These are phyloP conservation scores for Bonnemaisonia californica DNA, from an alignment of 31 red algal genomes.

Conservation along the genomic window DNA sequence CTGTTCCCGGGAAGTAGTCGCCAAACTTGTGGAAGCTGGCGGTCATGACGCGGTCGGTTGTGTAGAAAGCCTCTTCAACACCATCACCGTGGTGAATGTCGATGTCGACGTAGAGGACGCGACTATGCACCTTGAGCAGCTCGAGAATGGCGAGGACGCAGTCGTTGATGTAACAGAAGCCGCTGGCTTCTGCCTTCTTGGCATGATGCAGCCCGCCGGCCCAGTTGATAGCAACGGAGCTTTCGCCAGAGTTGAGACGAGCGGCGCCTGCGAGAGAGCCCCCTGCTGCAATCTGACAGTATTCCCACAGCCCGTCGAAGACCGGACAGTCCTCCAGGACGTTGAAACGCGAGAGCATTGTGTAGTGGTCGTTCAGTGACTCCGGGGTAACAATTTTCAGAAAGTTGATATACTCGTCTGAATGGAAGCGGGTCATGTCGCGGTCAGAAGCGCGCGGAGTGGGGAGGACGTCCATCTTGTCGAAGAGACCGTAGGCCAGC, in stretches of 20 bases:
- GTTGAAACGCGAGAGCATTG: constrained; percentile 70
- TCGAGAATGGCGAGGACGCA: constrained; percentile 93
- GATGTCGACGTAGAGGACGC: constrained; percentile 97
- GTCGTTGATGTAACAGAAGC: constrained; percentile 98
- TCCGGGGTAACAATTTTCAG: constrained; percentile 85
- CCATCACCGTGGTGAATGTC: constrained; percentile 98
- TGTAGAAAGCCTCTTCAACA: constrained; percentile 97
- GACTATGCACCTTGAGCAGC: constrained; percentile 83
- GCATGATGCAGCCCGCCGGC: constrained; percentile 95
- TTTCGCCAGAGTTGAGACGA: constrained; percentile 75
- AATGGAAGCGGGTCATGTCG: constrained; percentile 94
- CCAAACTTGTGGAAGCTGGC: constrained; percentile 96
- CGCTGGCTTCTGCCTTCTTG: constrained; percentile 92
- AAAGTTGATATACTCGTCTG: constrained; percentile 96
- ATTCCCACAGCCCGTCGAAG: constrained; percentile 87
- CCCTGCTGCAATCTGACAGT: constrained; percentile 83
- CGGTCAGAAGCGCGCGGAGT: constrained; percentile 81
- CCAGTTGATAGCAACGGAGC: constrained; percentile 95
- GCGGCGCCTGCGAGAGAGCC: constrained; percentile 89
- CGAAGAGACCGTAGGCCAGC: constrained; percentile 76
- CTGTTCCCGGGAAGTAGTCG: constrained; percentile 95
- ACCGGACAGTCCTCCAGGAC: constrained; percentile 89
- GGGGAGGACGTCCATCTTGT: constrained; percentile 71
- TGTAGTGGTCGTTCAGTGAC: constrained; percentile 49
- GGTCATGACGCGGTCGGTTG: constrained; percentile 96